Percentiles rank a stretch among this genome's conserved stretches.
phyloP scores from a whole-genome alignment of 1,139 yeast species.

The Ogataea hybrid region DNA sequence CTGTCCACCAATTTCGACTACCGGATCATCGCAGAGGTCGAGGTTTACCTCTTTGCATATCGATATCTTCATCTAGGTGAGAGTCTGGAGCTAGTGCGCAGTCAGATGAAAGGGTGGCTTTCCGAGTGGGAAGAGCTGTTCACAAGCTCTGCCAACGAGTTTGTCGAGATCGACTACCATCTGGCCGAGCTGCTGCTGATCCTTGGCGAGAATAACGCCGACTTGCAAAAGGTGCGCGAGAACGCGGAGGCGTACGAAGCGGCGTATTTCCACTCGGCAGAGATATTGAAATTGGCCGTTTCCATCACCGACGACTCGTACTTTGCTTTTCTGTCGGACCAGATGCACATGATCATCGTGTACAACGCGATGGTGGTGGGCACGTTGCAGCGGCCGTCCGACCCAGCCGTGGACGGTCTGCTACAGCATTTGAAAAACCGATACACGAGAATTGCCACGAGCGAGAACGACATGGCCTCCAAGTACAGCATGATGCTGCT shows the following conservation, averaged over 20 bases:
- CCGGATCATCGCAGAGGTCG: constrained; percentile 77
- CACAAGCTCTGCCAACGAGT: constrained; percentile 72
- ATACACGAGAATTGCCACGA: constrained; percentile 17
- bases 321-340: constrained; percentile 69
- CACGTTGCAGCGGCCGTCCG: constrained; percentile 18
- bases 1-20: constrained; percentile 80
- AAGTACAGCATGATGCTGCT: constrained; percentile 1
- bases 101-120: constrained; percentile 52
- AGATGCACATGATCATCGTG: constrained; percentile 57
- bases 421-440: constrained; percentile 10
- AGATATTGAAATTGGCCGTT: constrained; percentile 41
- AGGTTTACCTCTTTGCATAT: constrained; percentile 60
- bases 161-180: constrained; percentile 72
- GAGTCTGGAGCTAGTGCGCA: constrained; percentile 10
- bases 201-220: constrained; percentile 28
- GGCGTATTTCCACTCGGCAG: constrained; percentile 36
- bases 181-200: constrained; percentile 56
- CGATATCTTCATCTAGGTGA: constrained; percentile 47
- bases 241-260: constrained; percentile 12
- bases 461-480: constrained; percentile 10
- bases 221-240: background rate
- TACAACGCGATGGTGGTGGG: constrained; percentile 48
- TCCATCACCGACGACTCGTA: constrained; percentile 56
- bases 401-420: constrained; percentile 1
- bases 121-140: constrained; percentile 72